Conservation (phyloP, 257 asterid species). For the Solanum sejunctum region DNA sequence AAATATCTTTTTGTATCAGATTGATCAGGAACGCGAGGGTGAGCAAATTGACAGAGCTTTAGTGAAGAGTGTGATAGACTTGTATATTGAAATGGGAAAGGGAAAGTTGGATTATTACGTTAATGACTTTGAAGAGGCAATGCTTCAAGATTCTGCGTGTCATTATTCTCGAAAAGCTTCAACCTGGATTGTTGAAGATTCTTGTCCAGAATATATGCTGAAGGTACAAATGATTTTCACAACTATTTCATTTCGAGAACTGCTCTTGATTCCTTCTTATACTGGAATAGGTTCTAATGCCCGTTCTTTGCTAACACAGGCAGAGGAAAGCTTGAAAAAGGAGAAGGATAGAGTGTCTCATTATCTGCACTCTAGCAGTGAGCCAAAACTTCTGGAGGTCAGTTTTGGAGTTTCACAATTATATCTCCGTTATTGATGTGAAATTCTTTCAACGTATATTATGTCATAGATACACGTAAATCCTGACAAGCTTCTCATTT, state of each 20-base stretch:
- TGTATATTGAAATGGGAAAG: slow-evolving; percentile 61
- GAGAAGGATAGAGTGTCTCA: slow-evolving; percentile 45
- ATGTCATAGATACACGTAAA: not conserved
- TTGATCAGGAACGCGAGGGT: slow-evolving; percentile 59
- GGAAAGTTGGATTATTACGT: slow-evolving; percentile 46
- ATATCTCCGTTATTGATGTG: not conserved
- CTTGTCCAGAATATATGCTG: slow-evolving; percentile 58
- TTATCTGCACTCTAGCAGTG: slow-evolving; percentile 54
- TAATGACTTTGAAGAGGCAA: slow-evolving; percentile 43
- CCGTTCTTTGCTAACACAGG: slow-evolving; percentile 20
- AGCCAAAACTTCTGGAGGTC: slow-evolving; percentile 49
- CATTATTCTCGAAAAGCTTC: slow-evolving; percentile 64
- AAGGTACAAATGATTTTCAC: slow-evolving; percentile 15
- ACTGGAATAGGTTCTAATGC: not conserved
- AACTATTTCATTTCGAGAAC: not conserved
- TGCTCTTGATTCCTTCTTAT: not conserved
- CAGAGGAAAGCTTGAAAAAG: slow-evolving; percentile 44
- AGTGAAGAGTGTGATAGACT: slow-evolving; percentile 37
- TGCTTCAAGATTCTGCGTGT: slow-evolving; percentile 39
- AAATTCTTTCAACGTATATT: not conserved
- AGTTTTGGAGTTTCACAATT: slow-evolving; percentile 11
- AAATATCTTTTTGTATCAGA: slow-evolving; percentile 11
- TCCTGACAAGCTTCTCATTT: not conserved
- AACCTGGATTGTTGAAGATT: slow-evolving; percentile 48
- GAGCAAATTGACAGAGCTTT: slow-evolving; percentile 56